Base-by-base conservation (phyloP, 2,329 filamentous ascomycete genomes). In the Verticillium alfalfae region DNA sequence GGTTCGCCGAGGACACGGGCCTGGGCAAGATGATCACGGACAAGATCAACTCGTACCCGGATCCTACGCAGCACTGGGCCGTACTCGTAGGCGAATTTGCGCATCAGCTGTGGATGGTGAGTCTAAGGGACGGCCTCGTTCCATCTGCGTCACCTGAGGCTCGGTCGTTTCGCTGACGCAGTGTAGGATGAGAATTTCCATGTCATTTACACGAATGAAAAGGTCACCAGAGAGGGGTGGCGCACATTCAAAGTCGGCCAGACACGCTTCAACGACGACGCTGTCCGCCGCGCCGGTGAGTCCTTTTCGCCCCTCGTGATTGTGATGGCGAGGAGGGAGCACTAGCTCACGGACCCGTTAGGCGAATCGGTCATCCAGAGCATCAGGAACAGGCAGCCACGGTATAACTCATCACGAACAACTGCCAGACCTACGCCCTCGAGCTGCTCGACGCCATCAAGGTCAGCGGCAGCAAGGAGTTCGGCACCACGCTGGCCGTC, bases 1-100 rank as follows among this genome's bases (percentile, higher is more conserved):
- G 83, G 83, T 82, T 86, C 58, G 82, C 83, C 15, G 82, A 86
- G 60, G 74, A 81, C 67, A 84, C 82, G 0, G 79, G 80, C 0
- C 68, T 86, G 26, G 84, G 84, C 2, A 81, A 80, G 70, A 73
- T 82, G 74, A 85, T 86, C 62, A 84, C 81, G 0, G 79, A 83
- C 56, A 81, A 78, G 64, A 79, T 83, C 60, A 78, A 82, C 66
- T 76, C 74, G 61, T 85, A 82, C 64, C 84, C 84, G 0, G 84
- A 86, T 67, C 84, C 84, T 3, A 85, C 82, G 4, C 84, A 86
- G 71, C 84, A 86, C 67, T 86, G 84, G 84, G 83, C 82, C 2
- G 80, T 86, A 1, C 73, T 86, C 0, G 81, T 86, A 1, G 83
- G 82, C 2, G 81, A 80, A 13, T 86, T 76, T 67, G 78, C 77